Conservation (phyloP, 1,284 basidiomycete genomes). For the Heliocybe sulcata region DNA sequence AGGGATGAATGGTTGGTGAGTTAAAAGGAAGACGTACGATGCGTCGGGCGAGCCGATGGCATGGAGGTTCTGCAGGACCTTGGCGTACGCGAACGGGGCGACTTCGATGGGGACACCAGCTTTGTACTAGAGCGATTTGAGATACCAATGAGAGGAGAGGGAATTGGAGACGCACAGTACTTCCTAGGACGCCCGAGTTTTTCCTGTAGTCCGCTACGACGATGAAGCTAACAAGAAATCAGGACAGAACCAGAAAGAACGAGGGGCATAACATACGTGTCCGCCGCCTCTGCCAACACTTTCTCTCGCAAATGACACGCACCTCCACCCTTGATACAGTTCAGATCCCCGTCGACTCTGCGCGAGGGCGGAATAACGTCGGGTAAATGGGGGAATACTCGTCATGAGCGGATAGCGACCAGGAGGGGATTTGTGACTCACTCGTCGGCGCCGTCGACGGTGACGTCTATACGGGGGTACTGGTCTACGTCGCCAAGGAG, state of each 20-base stretch:
- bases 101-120: constrained; percentile 96
- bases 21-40: constrained; percentile 15
- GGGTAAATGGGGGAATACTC: constrained; percentile 1
- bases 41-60: constrained; percentile 59
- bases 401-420: not conserved
- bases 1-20: not conserved
- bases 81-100: constrained; percentile 92
- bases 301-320: constrained; percentile 97
- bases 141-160: not conserved
- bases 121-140: constrained; percentile 52
- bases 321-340: constrained; percentile 97
- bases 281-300: constrained; percentile 94
- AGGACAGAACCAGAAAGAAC: no score
- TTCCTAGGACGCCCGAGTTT: constrained; percentile 79
- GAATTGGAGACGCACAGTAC: constrained; percentile 49
- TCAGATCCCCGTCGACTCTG: constrained; percentile 83
- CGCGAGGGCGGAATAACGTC: not conserved
- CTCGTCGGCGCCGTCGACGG: constrained; percentile 98
- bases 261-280: constrained; percentile 50
- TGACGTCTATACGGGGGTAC: constrained; percentile 88
- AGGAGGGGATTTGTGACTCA: constrained; percentile 31
- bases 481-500: constrained; percentile 90
- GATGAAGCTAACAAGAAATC: no score
- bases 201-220: constrained; percentile 96
- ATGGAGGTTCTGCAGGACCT: constrained; percentile 69